phyloP scores from a whole-genome alignment of 768 basidiomycete species.

The Saitozyma podzolica region DNA sequence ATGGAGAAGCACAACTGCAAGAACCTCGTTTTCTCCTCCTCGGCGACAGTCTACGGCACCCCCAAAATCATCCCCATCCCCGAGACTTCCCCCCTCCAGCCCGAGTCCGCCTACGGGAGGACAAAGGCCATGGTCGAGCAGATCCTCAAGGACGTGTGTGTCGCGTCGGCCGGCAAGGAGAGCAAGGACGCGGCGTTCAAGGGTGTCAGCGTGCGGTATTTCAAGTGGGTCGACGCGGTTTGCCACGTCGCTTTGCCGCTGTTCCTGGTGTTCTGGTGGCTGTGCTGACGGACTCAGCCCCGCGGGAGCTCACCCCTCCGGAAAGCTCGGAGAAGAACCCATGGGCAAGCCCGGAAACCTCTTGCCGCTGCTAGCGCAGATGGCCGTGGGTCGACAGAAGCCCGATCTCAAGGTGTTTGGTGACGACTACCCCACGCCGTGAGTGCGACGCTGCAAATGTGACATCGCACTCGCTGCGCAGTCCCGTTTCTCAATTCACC shows the following conservation, averaged over 20 bases:
- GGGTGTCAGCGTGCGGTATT: constrained; percentile 87
- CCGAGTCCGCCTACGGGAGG: constrained; percentile 90
- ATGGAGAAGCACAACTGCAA: constrained; percentile 83
- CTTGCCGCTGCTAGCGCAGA: constrained; percentile 87
- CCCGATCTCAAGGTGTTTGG: constrained; percentile 77
- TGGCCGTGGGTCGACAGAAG: constrained; percentile 85
- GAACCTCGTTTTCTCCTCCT: constrained; percentile 93
- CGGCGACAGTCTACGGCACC: constrained; percentile 95
- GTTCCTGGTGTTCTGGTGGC: too few species aligned
- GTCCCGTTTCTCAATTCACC: background rate
- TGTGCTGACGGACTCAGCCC: constrained; percentile 60
- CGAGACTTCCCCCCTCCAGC: constrained; percentile 80
- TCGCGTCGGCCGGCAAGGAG: constrained; percentile 14
- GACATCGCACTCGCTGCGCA: background rate
- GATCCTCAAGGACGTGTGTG: constrained; percentile 81
- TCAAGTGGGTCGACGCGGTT: constrained; percentile 64
- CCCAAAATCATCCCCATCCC: constrained; percentile 91
- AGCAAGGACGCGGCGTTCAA: constrained; percentile 24
- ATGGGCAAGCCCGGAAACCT: constrained; percentile 91
- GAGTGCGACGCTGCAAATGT: constrained; percentile 37
- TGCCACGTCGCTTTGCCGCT: too few species aligned
- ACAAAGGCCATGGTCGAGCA: constrained; percentile 95
- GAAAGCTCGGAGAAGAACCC: constrained; percentile 94
- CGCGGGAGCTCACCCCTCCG: constrained; percentile 96
- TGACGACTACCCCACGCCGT: constrained; percentile 94